These are phyloP conservation scores for Balamuthia mandrillaris DNA, from an alignment of 208 protist species.

Conservation along the genomic window DNA sequence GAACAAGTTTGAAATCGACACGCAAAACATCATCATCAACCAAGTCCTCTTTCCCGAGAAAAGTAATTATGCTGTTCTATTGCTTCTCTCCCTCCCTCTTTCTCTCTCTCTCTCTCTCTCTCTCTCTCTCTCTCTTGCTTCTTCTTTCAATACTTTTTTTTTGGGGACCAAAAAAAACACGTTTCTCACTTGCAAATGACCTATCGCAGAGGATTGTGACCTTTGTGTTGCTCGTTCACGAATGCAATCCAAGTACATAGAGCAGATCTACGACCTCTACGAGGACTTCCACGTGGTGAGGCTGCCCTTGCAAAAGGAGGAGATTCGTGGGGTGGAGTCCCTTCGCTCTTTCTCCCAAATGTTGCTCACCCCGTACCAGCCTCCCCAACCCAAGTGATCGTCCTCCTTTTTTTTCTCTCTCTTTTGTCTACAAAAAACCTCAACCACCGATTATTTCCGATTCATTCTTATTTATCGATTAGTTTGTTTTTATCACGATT, in stretches of 20 bases:
- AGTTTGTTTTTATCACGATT: too few species aligned
- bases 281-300: constrained; percentile 90
- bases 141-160: too few species aligned
- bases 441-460: too few species aligned
- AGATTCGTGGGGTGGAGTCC: constrained; percentile 79
- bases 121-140: too few species aligned
- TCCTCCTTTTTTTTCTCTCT: background rate
- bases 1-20: constrained; percentile 90
- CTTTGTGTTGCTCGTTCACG: constrained; percentile 83
- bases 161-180: background rate
- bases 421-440: background rate
- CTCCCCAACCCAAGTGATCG: background rate
- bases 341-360: constrained; percentile 34
- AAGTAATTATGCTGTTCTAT: background rate
- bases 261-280: constrained; percentile 91
- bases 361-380: background rate
- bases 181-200: background rate
- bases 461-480: too few species aligned
- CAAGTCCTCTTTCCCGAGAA: constrained; percentile 77
- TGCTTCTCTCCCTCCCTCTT: background rate
- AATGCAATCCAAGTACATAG: constrained; percentile 92
- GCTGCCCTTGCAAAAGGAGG: constrained; percentile 84
- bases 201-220: constrained; percentile 70
- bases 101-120: background rate
- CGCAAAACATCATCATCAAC: constrained; percentile 93